Conservation (phyloP, 1,139 yeast genomes). For the Yamadazyma pseudoaaseri region DNA sequence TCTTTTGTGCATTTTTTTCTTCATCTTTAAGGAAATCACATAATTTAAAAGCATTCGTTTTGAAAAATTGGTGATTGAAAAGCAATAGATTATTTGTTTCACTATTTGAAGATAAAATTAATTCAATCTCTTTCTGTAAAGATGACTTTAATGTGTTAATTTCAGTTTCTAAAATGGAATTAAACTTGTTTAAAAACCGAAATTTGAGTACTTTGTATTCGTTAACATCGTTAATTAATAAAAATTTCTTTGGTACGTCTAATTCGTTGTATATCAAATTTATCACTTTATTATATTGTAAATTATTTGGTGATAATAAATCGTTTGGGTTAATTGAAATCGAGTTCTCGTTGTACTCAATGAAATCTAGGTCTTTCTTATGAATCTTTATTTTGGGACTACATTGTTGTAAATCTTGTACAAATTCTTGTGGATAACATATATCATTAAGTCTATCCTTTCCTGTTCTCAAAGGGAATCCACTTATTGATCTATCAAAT, state of each 20-base stretch:
- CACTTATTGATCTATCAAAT: slow-evolving; percentile 40
- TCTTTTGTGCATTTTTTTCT: slow-evolving; percentile 7
- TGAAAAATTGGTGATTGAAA: slow-evolving; percentile 25
- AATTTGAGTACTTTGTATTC: slow-evolving; percentile 30
- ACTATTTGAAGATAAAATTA: slow-evolving; percentile 21
- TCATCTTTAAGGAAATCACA: slow-evolving; percentile 22
- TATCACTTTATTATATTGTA: slow-evolving; percentile 10
- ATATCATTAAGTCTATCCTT: slow-evolving; percentile 18
- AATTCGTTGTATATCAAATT: slow-evolving; percentile 22
- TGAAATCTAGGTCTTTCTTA: slow-evolving; percentile 40
- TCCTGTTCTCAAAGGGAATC: slow-evolving; percentile 37
- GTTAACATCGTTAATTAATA: slow-evolving; percentile 27
- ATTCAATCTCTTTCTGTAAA: slow-evolving; percentile 33
- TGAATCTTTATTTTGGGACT: slow-evolving; percentile 31
- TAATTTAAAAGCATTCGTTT: slow-evolving; percentile 28
- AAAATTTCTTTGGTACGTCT: slow-evolving; percentile 27
- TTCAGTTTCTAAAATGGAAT: slow-evolving; percentile 30
- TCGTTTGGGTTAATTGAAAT: slow-evolving; percentile 14
- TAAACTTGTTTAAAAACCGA: slow-evolving; percentile 19
- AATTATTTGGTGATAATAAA: slow-evolving; percentile 8
- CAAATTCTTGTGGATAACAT: slow-evolving; percentile 39
- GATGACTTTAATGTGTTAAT: slow-evolving; percentile 28
- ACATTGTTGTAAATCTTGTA: slow-evolving; percentile 38
- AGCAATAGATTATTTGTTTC: slow-evolving; percentile 20
- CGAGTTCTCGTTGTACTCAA: slow-evolving; percentile 27